Evolutionary conservation across 306 rosid species (phyloP).

Genomic region (Arachis hypogaea): DNA sequence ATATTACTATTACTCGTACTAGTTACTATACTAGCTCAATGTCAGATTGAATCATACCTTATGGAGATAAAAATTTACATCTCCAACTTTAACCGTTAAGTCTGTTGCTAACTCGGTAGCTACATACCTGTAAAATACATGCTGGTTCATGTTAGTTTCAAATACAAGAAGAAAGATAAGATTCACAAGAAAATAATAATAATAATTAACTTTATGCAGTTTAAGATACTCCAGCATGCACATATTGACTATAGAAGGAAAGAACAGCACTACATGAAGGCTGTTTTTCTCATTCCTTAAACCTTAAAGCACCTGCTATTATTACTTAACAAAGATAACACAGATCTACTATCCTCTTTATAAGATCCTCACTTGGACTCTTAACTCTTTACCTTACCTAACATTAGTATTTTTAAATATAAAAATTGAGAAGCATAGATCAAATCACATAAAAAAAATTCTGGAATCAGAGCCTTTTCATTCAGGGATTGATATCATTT

Average conservation of each 20-base stretch:
- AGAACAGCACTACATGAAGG: not conserved
- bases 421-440: conserved; percentile 27
- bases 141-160: conserved; percentile 27
- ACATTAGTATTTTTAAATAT: too few relatives aligned
- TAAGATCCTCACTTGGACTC: not conserved
- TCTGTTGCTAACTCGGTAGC: conserved; percentile 82
- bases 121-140: conserved; percentile 63
- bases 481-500: not conserved
- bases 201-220: not conserved
- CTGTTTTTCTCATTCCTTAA: not conserved
- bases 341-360: not conserved
- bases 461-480: conserved; percentile 10
- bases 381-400: too few relatives aligned
- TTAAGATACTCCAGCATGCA: conserved; percentile 7
- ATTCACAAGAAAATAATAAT: not conserved
- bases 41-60: conserved; percentile 65
- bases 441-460: not conserved
- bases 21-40: conserved; percentile 29
- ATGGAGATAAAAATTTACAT: conserved; percentile 81
- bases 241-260: conserved; percentile 11
- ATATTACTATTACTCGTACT: too few relatives aligned
- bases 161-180: conserved; percentile 27
- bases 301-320: conserved; percentile 5
- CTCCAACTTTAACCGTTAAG: conserved; percentile 66
- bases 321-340: conserved; percentile 6